Evolutionary conservation across 257 asterid species (phyloP).

Genomic region (Petrea volubilis): DNA sequence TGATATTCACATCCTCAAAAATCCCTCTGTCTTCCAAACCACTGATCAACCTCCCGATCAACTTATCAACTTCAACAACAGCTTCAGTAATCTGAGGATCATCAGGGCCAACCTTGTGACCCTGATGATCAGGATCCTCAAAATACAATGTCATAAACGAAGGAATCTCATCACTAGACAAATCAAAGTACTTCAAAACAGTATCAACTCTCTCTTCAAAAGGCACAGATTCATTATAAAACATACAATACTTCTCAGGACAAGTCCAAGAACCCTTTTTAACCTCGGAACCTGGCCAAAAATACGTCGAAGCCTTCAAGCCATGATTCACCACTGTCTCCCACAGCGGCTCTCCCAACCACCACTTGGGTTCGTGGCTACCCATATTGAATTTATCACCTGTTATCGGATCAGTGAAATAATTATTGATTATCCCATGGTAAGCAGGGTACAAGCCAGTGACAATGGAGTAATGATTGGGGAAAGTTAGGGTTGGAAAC

Average conservation of each 20-base stretch:
- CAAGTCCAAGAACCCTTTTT: constrained; percentile 62
- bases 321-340: constrained; percentile 66
- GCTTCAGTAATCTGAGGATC: constrained; percentile 63
- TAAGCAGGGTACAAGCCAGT: constrained; percentile 76
- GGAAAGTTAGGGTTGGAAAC: constrained; percentile 72
- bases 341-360: constrained; percentile 88
- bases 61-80: constrained; percentile 39
- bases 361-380: constrained; percentile 71
- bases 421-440: constrained; percentile 69
- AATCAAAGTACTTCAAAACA: constrained; percentile 62
- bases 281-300: constrained; percentile 89
- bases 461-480: constrained; percentile 74
- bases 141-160: constrained; percentile 65
- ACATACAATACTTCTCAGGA: constrained; percentile 42
- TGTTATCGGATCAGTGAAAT: constrained; percentile 52
- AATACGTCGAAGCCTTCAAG: constrained; percentile 62
- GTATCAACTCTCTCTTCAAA: constrained; percentile 70
- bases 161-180: constrained; percentile 56
- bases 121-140: constrained; percentile 81
- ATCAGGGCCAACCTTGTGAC: constrained; percentile 75
- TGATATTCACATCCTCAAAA: constrained; percentile 60
- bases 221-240: constrained; percentile 62
- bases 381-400: constrained; percentile 56
- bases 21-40: constrained; percentile 64
- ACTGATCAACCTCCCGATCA: constrained; percentile 57